A percentile compares a stretch with the other conserved stretches of the same genome.
phyloP scores from a whole-genome alignment of 176 grass and related monocot genomes.

The Pontederia paniculata region DNA sequence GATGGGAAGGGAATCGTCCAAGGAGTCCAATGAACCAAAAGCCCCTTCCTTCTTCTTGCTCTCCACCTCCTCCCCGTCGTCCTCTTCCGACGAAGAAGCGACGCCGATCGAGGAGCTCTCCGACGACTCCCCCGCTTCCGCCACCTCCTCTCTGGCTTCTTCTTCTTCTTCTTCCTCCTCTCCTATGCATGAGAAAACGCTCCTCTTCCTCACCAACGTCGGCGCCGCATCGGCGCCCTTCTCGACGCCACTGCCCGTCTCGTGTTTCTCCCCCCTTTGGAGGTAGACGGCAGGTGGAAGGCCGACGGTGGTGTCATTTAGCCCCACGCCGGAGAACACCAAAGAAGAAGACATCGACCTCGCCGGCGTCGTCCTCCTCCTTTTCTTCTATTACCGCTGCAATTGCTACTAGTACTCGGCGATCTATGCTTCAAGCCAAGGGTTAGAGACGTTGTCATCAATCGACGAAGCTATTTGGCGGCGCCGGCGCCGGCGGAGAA shows the following conservation, averaged over 20 bases:
- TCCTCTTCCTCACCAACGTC: constrained; percentile 1
- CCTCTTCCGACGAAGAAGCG: constrained; percentile 28
- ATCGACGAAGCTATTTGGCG: not conserved
- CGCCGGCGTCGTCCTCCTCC: not conserved
- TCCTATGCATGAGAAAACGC: constrained; percentile 15
- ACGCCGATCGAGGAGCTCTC: constrained; percentile 50
- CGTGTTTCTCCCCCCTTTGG: constrained; percentile 19
- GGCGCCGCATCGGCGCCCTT: constrained; percentile 18
- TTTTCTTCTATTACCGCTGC: not conserved
- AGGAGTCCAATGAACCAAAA: constrained; percentile 31
- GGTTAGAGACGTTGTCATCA: constrained; percentile 3
- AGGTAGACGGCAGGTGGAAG: constrained; percentile 4
- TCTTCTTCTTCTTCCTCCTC: constrained; percentile 19
- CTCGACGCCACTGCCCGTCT: not conserved
- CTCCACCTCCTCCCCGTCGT: constrained; percentile 32
- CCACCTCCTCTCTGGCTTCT: constrained; percentile 22
- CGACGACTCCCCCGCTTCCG: constrained; percentile 25
- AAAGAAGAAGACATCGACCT: not conserved
- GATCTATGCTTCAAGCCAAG: too few relatives aligned
- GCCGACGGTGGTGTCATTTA: not conserved
- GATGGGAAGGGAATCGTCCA: constrained; percentile 50
- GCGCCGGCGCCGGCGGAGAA: too few relatives aligned
- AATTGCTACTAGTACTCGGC: not conserved
- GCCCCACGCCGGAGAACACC: constrained; percentile 7
- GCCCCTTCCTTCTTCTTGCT: constrained; percentile 28